These are phyloP conservation scores for Scedosporium minutisporum DNA, from an alignment of 2,329 filamentous ascomycete species.

Conservation along the genomic window DNA sequence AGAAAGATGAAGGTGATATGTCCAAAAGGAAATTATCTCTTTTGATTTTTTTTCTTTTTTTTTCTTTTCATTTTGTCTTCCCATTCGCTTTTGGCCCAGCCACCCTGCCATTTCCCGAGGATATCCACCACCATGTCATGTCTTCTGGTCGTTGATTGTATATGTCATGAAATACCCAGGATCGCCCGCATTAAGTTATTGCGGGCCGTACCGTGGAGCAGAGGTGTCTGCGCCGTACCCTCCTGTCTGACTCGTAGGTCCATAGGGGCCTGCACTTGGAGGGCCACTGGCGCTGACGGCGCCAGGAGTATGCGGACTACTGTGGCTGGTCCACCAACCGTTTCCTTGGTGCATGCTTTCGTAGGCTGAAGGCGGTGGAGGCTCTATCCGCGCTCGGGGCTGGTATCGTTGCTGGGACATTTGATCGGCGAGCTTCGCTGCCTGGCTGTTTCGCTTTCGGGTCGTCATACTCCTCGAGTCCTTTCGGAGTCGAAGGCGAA, in stretches of 20 bases:
- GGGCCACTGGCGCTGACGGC: conserved; percentile 2
- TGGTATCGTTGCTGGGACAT: conserved; percentile 4
- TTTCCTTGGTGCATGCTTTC: conserved; percentile 3
- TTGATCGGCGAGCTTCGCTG: conserved; percentile 11
- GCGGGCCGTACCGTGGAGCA: conserved; percentile 1
- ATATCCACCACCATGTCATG: neutral
- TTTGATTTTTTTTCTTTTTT: neutral
- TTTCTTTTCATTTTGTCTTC: neutral
- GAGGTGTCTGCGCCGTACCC: neutral
- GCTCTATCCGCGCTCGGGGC: conserved; percentile 2
- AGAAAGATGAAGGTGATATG: neutral
- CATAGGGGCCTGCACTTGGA: conserved; percentile 3
- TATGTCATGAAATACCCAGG: neutral
- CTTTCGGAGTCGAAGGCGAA: conserved; percentile 72
- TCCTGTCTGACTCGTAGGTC: neutral
- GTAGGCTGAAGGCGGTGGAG: neutral
- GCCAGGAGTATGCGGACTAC: neutral
- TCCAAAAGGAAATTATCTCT: neutral
- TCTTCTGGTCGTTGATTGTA: neutral
- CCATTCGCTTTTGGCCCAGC: neutral
- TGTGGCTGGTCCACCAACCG: conserved; percentile 6
- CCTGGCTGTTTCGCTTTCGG: conserved; percentile 31
- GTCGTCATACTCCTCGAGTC: conserved; percentile 56
- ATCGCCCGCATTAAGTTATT: neutral
- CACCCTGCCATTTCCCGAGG: neutral